Conservation (phyloP, 805 yeast species). For the Candida ficus region DNA sequence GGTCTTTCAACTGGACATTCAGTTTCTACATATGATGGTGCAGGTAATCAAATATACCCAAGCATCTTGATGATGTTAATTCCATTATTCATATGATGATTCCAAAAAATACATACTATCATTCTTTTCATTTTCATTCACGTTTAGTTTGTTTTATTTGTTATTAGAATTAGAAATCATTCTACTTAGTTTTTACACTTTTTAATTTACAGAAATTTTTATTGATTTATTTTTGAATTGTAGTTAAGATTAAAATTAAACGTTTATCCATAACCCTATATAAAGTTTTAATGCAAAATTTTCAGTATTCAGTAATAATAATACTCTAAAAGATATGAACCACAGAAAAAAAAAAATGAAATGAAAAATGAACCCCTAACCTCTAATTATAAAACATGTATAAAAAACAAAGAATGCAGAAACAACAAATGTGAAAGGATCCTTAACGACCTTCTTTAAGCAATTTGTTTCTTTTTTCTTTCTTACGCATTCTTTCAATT, state of each 20-base stretch:
- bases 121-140: no score
- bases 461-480: slow-evolving; percentile 92
- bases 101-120: background rate
- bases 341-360: background rate
- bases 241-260: background rate
- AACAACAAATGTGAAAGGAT: no score
- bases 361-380: background rate
- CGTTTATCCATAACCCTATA: background rate
- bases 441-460: slow-evolving; percentile 72
- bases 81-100: background rate
- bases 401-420: background rate
- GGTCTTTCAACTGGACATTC: background rate
- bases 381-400: background rate
- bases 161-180: no score
- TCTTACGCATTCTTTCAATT: slow-evolving; percentile 82
- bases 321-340: background rate
- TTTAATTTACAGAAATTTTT: no score
- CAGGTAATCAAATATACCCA: background rate
- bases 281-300: background rate
- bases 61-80: background rate
- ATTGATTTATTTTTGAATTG: no score
- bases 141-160: no score
- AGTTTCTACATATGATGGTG: background rate
- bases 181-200: background rate
- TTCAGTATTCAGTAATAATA: background rate